phyloP scores from a whole-genome alignment of 78 protist species.

The Trichosphaerium sp. region DNA sequence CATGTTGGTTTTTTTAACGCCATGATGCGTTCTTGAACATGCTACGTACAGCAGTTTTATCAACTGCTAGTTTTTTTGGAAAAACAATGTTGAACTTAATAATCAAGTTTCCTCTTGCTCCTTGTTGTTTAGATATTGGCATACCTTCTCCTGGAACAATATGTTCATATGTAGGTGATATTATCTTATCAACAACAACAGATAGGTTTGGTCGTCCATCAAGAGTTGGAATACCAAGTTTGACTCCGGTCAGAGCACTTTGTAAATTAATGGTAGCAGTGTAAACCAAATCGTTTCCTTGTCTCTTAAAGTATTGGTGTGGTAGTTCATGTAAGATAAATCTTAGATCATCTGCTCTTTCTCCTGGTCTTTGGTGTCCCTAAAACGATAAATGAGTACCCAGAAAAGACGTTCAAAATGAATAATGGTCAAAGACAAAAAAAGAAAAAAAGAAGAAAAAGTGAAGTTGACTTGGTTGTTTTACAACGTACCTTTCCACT shows the following conservation, averaged over 20 bases:
- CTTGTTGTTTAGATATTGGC: constrained; percentile 9
- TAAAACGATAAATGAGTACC: no score
- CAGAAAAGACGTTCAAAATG: no score
- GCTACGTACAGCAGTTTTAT: no score
- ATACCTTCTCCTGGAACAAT: constrained; percentile 40
- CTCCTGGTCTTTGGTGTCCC: no score
- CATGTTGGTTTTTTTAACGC: no score
- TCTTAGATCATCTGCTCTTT: constrained; percentile 30
- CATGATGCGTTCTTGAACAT: no score
- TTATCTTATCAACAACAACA: constrained; percentile 3
- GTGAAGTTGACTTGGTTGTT: background rate
- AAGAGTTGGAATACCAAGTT: background rate
- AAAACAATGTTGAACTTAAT: constrained; percentile 26
- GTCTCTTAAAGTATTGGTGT: constrained; percentile 25
- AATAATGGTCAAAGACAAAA: no score
- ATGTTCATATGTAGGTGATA: constrained; percentile 15
- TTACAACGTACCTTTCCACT: background rate
- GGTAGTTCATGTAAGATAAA: constrained; percentile 33
- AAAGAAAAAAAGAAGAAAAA: background rate
- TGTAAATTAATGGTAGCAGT: constrained; percentile 9
- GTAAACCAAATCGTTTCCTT: constrained; percentile 19
- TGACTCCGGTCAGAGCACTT: constrained; percentile 13
- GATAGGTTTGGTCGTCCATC: constrained; percentile 12
- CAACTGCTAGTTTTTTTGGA: constrained; percentile 15
- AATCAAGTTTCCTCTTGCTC: constrained; percentile 28